phyloP scores from a whole-genome alignment of 2,329 filamentous ascomycete species.

The Beauveria medogensis region DNA sequence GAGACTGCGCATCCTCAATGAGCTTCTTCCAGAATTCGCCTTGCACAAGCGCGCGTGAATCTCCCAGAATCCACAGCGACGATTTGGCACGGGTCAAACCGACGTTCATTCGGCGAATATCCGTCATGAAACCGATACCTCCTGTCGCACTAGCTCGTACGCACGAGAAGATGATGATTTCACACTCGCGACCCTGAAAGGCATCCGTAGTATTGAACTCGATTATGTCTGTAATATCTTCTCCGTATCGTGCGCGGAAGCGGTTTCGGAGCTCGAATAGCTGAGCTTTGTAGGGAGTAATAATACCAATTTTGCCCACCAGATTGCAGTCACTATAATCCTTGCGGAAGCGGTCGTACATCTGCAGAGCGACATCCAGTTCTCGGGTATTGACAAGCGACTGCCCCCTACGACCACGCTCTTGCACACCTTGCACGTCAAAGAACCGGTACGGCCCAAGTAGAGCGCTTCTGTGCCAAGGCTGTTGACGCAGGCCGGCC shows the following conservation, averaged over 20 bases:
- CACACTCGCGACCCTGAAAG: slow-evolving; percentile 92
- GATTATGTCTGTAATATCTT: slow-evolving; percentile 65
- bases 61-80: slow-evolving; percentile 91
- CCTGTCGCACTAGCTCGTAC: slow-evolving; percentile 85
- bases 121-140: slow-evolving; percentile 97
- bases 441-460: slow-evolving; percentile 96
- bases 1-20: slow-evolving; percentile 68
- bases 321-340: slow-evolving; percentile 66
- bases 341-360: slow-evolving; percentile 70
- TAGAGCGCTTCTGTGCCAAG: slow-evolving; percentile 77
- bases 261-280: slow-evolving; percentile 68
- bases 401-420: slow-evolving; percentile 71
- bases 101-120: slow-evolving; percentile 99
- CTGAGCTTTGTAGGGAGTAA: slow-evolving; percentile 96
- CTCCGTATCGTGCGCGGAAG: slow-evolving; percentile 67
- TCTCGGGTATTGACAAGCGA: slow-evolving; percentile 87
- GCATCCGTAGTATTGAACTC: slow-evolving; percentile 99
- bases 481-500: slow-evolving; percentile 63
- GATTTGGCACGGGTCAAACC: slow-evolving; percentile 94
- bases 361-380: slow-evolving; percentile 73
- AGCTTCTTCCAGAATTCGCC: slow-evolving; percentile 87
- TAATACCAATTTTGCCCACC: slow-evolving; percentile 83
- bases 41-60: slow-evolving; percentile 76
- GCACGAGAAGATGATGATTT: slow-evolving; percentile 98
- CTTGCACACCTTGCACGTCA: slow-evolving; percentile 83